Evolutionary conservation across 176 grass and related monocot species (phyloP).

Genomic region (Eragrostis nindensis): DNA sequence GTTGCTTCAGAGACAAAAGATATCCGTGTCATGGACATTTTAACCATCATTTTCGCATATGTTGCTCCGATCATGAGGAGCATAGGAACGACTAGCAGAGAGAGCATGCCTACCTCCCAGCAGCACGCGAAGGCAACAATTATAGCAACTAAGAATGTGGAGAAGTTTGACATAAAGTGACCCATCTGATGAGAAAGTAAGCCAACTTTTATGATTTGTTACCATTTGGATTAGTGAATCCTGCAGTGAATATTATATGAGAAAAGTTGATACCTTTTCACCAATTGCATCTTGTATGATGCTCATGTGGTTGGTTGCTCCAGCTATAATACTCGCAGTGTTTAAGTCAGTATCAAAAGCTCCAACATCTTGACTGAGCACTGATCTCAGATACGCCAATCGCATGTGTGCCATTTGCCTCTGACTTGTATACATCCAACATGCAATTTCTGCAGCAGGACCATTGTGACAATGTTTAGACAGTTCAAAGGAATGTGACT

Average conservation of each 20-base stretch:
- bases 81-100: constrained; percentile 56
- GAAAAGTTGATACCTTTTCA: constrained; percentile 63
- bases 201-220: not conserved
- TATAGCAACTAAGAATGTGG: constrained; percentile 54
- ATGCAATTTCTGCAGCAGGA: constrained; percentile 52
- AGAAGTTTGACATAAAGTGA: constrained; percentile 61
- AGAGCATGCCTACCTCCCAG: constrained; percentile 64
- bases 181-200: constrained; percentile 54
- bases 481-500: constrained; percentile 10
- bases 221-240: constrained; percentile 19
- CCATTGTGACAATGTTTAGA: constrained; percentile 16
- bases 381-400: constrained; percentile 55
- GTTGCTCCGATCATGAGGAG: constrained; percentile 54
- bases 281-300: constrained; percentile 74
- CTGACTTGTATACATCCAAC: constrained; percentile 69
- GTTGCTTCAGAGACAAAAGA: constrained; percentile 52
- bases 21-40: constrained; percentile 39
- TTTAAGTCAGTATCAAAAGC: constrained; percentile 67
- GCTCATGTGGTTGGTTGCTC: constrained; percentile 65
- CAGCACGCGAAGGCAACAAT: constrained; percentile 56
- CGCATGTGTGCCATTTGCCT: constrained; percentile 62
- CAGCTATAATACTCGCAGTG: constrained; percentile 53
- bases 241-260: constrained; percentile 12
- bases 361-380: constrained; percentile 64
- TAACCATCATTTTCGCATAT: constrained; percentile 50